These are phyloP conservation scores for Mycosphaerella sp. DNA, from an alignment of 2,329 filamentous ascomycete genomes.

Conservation along the genomic window DNA sequence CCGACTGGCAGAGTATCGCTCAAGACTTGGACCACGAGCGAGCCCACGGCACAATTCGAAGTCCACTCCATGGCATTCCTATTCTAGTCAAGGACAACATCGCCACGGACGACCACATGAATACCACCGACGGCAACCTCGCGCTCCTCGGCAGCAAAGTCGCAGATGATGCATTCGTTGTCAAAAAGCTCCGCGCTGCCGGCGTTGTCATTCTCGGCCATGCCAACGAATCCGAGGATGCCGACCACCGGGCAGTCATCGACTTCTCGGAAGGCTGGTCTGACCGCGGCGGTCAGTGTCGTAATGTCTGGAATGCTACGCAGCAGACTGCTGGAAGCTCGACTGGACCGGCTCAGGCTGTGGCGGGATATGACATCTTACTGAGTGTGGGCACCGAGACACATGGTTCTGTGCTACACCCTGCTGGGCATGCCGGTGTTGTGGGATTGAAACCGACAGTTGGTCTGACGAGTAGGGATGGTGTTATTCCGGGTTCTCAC, in stretches of 20 bases:
- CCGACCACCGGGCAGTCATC: slow-evolving; percentile 5
- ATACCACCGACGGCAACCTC: slow-evolving; percentile 15
- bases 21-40: slow-evolving; percentile 37
- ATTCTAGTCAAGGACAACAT: slow-evolving; percentile 35
- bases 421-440: slow-evolving; percentile 11
- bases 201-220: slow-evolving; percentile 17
- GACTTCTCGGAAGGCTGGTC: slow-evolving; percentile 10
- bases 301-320: slow-evolving; percentile 10
- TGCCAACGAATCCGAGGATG: slow-evolving; percentile 15
- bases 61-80: slow-evolving; percentile 38
- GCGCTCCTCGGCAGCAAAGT: slow-evolving; percentile 16
- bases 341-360: slow-evolving; percentile 10
- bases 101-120: slow-evolving; percentile 15
- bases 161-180: slow-evolving; percentile 11
- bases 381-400: slow-evolving; percentile 17
- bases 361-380: slow-evolving; percentile 34
- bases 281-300: slow-evolving; percentile 14
- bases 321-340: slow-evolving; percentile 12
- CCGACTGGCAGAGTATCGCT: slow-evolving; percentile 22
- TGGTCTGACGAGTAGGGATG: slow-evolving; percentile 13
- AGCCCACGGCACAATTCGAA: slow-evolving; percentile 32
- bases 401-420: slow-evolving; percentile 1
- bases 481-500: slow-evolving; percentile 13
- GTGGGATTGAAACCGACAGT: slow-evolving; percentile 20
- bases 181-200: slow-evolving; percentile 13